These are phyloP conservation scores for Beta corolliflora DNA, from an alignment of 179 eudicot species.

Conservation along the genomic window DNA sequence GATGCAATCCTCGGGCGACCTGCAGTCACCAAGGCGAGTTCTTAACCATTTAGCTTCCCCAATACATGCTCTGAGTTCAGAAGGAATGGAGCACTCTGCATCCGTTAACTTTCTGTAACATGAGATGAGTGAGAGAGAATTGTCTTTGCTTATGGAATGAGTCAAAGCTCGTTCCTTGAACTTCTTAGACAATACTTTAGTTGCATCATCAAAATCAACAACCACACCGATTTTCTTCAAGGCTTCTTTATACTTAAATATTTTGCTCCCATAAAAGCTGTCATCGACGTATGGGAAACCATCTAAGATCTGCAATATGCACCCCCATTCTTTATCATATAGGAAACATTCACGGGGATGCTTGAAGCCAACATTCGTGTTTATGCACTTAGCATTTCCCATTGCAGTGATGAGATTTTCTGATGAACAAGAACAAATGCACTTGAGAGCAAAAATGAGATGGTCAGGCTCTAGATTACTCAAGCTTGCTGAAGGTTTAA, in stretches of 20 bases:
- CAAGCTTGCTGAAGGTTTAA: slow-evolving; percentile 37
- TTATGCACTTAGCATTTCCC: slow-evolving; percentile 42
- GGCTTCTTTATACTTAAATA: slow-evolving; percentile 36
- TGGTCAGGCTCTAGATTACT: slow-evolving; percentile 29
- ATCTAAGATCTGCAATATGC: slow-evolving; percentile 51
- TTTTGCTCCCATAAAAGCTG: slow-evolving; percentile 37
- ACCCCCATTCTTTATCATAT: slow-evolving; percentile 54
- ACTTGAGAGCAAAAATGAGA: slow-evolving; percentile 43
- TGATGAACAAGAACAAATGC: slow-evolving; percentile 34
- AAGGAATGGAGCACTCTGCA: slow-evolving; percentile 27
- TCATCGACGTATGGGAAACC: slow-evolving; percentile 53
- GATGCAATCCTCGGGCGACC: slow-evolving; percentile 56
- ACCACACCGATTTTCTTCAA: slow-evolving; percentile 50
- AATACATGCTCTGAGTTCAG: slow-evolving; percentile 40
- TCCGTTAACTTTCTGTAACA: slow-evolving; percentile 38
- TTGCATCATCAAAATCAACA: slow-evolving; percentile 48
- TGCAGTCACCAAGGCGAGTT: slow-evolving; percentile 52
- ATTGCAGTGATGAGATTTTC: slow-evolving; percentile 33
- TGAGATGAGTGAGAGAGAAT: slow-evolving; percentile 43
- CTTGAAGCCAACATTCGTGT: slow-evolving; percentile 46
- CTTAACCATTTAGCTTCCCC: slow-evolving; percentile 51
- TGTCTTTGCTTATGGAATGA: slow-evolving; percentile 35
- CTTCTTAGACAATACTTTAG: slow-evolving; percentile 35
- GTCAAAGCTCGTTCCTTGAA: slow-evolving; percentile 46
- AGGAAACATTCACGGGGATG: slow-evolving; percentile 51